Conservation (phyloP, 2,329 filamentous ascomycete species). For the Penicillium corylophilum region DNA sequence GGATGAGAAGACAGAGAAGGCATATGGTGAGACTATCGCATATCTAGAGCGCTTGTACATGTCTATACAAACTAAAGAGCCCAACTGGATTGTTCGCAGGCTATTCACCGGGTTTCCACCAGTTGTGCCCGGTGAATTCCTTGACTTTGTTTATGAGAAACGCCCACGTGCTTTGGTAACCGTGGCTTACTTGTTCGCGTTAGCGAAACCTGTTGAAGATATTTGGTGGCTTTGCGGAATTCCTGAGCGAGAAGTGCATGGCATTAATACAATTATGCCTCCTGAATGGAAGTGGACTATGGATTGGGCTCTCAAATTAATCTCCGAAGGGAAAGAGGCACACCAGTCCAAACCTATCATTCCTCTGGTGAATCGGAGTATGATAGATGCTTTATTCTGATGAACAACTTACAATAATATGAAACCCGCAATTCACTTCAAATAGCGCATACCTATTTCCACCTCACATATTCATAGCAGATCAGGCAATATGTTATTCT, state of each 20-base stretch:
- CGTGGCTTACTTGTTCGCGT: slow-evolving; percentile 34
- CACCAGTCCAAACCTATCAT: background rate
- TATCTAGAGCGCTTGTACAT: slow-evolving; percentile 15
- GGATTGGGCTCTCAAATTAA: slow-evolving; percentile 17
- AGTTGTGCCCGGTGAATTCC: slow-evolving; percentile 29
- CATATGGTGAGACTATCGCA: slow-evolving; percentile 7
- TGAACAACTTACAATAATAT: no score
- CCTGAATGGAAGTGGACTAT: slow-evolving; percentile 25
- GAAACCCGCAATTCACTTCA: no score
- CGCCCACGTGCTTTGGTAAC: slow-evolving; percentile 35
- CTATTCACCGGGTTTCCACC: slow-evolving; percentile 32
- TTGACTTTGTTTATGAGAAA: slow-evolving; percentile 30
- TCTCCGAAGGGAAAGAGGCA: slow-evolving; percentile 1
- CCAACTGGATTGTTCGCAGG: slow-evolving; percentile 10
- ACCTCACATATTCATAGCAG: no score
- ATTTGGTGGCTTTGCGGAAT: slow-evolving; percentile 24
- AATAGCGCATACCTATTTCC: no score
- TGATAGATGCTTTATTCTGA: slow-evolving; percentile 5
- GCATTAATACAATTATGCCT: slow-evolving; percentile 23
- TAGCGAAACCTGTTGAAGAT: slow-evolving; percentile 14
- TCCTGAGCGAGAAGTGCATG: slow-evolving; percentile 22
- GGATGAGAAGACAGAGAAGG: slow-evolving; percentile 1
- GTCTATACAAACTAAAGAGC: slow-evolving; percentile 1
- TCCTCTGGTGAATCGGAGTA: background rate
- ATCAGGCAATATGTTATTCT: no score